These are phyloP conservation scores for Lactarius hatsudake DNA, from an alignment of 768 basidiomycete genomes.

Conservation along the genomic window DNA sequence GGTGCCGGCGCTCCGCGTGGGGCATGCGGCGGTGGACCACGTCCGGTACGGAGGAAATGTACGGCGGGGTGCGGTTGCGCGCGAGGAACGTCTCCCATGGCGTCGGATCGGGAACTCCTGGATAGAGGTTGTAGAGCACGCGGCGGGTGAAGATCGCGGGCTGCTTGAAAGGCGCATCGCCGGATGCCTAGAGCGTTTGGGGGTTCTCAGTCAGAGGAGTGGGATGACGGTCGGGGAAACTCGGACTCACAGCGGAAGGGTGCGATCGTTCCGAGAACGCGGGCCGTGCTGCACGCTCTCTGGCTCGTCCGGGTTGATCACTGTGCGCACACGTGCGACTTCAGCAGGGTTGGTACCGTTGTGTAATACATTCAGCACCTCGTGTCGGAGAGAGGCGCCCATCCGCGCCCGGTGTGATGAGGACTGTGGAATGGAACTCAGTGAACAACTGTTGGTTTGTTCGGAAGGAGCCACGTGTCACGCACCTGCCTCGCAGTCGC, in stretches of 20 bases:
- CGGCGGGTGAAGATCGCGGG: conserved; percentile 35
- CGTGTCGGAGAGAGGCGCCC: conserved; percentile 53
- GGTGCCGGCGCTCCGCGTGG: neutral
- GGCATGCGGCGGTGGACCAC: conserved; percentile 37
- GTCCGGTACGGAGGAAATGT: conserved; percentile 43
- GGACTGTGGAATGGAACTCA: conserved; percentile 21
- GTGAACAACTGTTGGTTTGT: neutral
- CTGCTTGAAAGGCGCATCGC: conserved; percentile 40
- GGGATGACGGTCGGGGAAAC: neutral
- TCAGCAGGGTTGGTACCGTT: conserved; percentile 70
- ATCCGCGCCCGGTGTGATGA: conserved; percentile 45
- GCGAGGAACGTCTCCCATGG: conserved; percentile 31
- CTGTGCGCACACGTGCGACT: conserved; percentile 57
- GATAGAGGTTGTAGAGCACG: conserved; percentile 38
- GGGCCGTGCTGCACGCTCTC: conserved; percentile 63
- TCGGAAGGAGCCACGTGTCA: conserved; percentile 12
- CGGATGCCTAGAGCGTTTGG: conserved; percentile 34
- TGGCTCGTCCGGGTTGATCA: conserved; percentile 68
- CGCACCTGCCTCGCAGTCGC: conserved; percentile 77
- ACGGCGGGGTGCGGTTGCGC: conserved; percentile 47
- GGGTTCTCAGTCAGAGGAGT: neutral
- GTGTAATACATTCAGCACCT: conserved; percentile 61
- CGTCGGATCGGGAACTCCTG: conserved; percentile 35
- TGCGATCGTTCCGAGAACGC: conserved; percentile 76
- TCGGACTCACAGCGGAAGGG: conserved; percentile 63